Conservation (phyloP, 805 yeast genomes). For the Lachancea quebecensis region DNA sequence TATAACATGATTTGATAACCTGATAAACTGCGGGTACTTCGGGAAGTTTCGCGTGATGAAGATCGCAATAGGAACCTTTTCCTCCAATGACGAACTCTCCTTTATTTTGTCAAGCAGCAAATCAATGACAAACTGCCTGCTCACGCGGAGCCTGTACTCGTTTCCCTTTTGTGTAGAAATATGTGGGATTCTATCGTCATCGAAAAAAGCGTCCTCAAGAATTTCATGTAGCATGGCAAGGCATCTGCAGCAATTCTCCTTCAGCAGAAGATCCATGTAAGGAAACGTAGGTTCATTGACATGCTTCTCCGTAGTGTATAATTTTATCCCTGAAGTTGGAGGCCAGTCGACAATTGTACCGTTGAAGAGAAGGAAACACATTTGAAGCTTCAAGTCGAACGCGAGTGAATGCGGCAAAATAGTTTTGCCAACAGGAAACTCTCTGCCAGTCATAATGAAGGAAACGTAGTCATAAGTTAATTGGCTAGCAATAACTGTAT, state of each 20-base stretch:
- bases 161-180: slow-evolving; percentile 10
- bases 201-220: slow-evolving; percentile 71
- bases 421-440: slow-evolving; percentile 63
- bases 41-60: slow-evolving; percentile 78
- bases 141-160: slow-evolving; percentile 28
- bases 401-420: slow-evolving; percentile 33
- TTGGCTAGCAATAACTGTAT: slow-evolving; percentile 13
- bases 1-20: slow-evolving; percentile 56
- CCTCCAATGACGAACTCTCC: slow-evolving; percentile 23
- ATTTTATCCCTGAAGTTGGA: slow-evolving; percentile 28
- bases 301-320: slow-evolving; percentile 27
- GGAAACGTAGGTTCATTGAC: slow-evolving; percentile 56
- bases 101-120: slow-evolving; percentile 55
- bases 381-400: slow-evolving; percentile 39
- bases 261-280: slow-evolving; percentile 52
- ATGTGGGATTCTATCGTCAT: slow-evolving; percentile 44
- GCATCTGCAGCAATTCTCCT: slow-evolving; percentile 49
- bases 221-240: slow-evolving; percentile 70
- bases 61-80: slow-evolving; percentile 41
- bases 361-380: slow-evolving; percentile 55
- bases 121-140: slow-evolving; percentile 73
- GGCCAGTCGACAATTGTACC: slow-evolving; percentile 49
- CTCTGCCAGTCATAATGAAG: slow-evolving; percentile 66
- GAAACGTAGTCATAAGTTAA: slow-evolving; percentile 55
- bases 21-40: slow-evolving; percentile 76